Evolutionary conservation across 1,284 basidiomycete species (phyloP), one percentile per base, ranked within the genome.

Genomic region (Cryptococcus sp.): DNA sequence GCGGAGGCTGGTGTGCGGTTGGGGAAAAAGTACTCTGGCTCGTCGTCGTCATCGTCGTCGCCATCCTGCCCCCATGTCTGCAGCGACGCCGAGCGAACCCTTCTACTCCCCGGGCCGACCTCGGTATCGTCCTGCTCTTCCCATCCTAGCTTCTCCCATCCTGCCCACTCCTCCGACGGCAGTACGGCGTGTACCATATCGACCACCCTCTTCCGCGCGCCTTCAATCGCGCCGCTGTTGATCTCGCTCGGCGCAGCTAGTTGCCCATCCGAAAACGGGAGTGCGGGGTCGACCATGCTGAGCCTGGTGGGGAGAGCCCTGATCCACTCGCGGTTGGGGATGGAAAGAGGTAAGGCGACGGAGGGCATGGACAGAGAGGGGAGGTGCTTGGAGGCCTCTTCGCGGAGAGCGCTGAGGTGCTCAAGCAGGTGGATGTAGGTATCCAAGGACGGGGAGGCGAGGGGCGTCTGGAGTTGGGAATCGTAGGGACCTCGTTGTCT

Each of bases 11-110:
- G 63, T 56, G 80, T 67, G 57, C 75, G 57, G 70, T 80, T 73
- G 55, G 79, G 73, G 73, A 81, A 72, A 57, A 79, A 20, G 63
- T 81, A 66, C 62, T 82, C 73, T 57, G 78, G 68, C 64, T 75
- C 69, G 21, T 60, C 65, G 8, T 61, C 54, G 35, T 57, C 47
- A 13, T 50, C 50, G 5, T 49, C 39, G 12, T 9, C 28, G 28
- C 5, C 28, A 33, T 4, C 28, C 9, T 9, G 5, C 28, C 28
- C n/a, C n/a, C n/a, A 42, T 4, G 44, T 50, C 40, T 57, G 58
- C 18, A 53, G 8, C 12, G 50, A 48, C 18, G 39, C 50, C 15
- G 50, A 59, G 35, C 55, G 46, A 24, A 51, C 39, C 53, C 53
- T 33, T 3, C 28, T 33, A 4, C 9, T 46, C 28, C 72, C n/a